Evolutionary conservation across 176 grass and related monocot genomes (phyloP).

Genomic region (Themeda triandra): DNA sequence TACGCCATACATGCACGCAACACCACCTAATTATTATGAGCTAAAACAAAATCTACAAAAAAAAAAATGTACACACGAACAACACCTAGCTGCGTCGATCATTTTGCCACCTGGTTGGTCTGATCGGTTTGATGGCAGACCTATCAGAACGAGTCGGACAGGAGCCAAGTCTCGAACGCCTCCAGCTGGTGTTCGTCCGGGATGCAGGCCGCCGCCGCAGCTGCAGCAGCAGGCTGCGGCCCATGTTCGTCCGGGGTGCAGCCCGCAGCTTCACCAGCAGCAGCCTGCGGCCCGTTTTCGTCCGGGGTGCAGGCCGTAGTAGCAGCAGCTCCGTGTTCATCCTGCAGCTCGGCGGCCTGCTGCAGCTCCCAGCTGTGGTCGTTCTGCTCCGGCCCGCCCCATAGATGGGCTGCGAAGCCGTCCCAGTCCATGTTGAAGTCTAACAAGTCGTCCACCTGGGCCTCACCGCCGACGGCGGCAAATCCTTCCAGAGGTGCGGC

Average conservation of each 20-base stretch:
- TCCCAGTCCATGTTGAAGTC: slow-evolving; percentile 68
- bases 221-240: background rate
- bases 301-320: no score
- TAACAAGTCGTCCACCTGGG: slow-evolving; percentile 36
- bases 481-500: background rate
- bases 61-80: background rate
- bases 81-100: no score
- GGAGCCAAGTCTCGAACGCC: slow-evolving; percentile 56
- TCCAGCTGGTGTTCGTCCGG: slow-evolving; percentile 45
- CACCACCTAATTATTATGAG: background rate
- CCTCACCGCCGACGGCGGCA: background rate
- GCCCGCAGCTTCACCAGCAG: no score
- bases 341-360: background rate
- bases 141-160: slow-evolving; percentile 37
- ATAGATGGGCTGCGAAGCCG: slow-evolving; percentile 48
- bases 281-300: background rate
- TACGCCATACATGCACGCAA: background rate
- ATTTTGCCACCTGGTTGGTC: no score
- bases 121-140: no score
- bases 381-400: slow-evolving; percentile 20
- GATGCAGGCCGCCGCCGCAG: no score
- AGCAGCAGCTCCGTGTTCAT: no score
- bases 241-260: no score
- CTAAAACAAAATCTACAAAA: slow-evolving; percentile 20
- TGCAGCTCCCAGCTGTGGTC: background rate